A percentile compares a stretch with the other conserved stretches of the same genome.
These are phyloP conservation scores for Cucurbita ficifolia DNA, from an alignment of 306 rosid species.

Conservation along the genomic window DNA sequence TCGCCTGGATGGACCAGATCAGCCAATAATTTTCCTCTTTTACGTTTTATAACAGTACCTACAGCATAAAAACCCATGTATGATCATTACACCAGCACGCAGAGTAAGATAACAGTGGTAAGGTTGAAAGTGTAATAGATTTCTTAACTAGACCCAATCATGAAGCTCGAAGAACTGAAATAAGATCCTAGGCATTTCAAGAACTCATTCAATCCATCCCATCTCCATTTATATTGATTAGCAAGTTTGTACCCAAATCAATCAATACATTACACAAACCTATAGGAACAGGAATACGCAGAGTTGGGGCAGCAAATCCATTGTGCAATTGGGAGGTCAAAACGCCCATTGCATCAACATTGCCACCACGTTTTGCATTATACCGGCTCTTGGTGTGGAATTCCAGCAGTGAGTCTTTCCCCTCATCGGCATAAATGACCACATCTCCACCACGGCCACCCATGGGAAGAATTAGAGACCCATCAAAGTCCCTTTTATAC, in stretches of 20 bases:
- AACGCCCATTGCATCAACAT: conserved; percentile 72
- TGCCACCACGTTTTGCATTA: conserved; percentile 76
- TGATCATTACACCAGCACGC: neutral
- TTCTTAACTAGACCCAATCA: neutral
- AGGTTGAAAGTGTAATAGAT: neutral
- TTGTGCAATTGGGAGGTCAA: conserved; percentile 43
- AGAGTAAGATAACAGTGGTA: neutral
- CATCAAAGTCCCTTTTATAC: conserved; percentile 70
- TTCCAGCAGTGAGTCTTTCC: conserved; percentile 46
- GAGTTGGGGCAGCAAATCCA: conserved; percentile 49
- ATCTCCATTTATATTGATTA: neutral
- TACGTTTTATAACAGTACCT: conserved; percentile 89
- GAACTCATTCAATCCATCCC: neutral
- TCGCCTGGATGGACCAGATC: conserved; percentile 73
- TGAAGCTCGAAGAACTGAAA: neutral
- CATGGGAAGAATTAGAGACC: conserved; percentile 53
- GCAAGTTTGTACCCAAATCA: neutral
- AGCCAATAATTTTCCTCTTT: conserved; percentile 66
- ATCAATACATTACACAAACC: conserved; percentile 41
- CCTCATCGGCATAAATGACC: conserved; percentile 68
- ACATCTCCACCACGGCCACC: conserved; percentile 94
- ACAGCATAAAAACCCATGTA: conserved; percentile 5
- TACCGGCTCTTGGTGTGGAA: conserved; percentile 38
- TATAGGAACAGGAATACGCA: conserved; percentile 87
- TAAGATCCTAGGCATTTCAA: neutral